Conservation (phyloP, 2,329 filamentous ascomycete species). For the Beauveria scarabaeidicola region DNA sequence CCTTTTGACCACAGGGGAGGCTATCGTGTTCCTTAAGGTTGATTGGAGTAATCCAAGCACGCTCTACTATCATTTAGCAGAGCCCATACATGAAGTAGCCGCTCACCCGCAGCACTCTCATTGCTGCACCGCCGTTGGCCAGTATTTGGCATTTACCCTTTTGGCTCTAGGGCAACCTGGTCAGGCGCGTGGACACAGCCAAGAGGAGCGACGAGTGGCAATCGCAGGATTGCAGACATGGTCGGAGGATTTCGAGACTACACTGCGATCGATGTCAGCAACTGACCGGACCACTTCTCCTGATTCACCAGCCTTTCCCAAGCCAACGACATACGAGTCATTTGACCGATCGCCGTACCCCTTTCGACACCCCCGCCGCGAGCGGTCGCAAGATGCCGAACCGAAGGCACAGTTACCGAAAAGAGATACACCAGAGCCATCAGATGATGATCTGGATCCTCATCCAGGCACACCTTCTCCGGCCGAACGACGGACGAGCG, state of each 20-base stretch:
- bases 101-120: background rate
- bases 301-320: no score
- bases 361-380: no score
- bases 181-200: constrained; percentile 9
- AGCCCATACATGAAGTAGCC: background rate
- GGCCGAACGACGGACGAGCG: no score
- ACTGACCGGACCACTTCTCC: no score
- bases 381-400: no score
- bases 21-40: constrained; percentile 34
- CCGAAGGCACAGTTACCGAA: no score
- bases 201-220: constrained; percentile 16
- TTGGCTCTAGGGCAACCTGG: constrained; percentile 1
- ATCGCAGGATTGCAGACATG: constrained; percentile 14
- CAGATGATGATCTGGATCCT: no score
- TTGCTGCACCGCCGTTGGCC: constrained; percentile 1
- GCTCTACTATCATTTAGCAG: constrained; percentile 8
- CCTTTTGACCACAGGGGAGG: constrained; percentile 33
- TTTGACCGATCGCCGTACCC: no score
- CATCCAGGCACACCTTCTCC: no score
- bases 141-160: constrained; percentile 10
- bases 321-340: no score
- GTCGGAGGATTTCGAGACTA: constrained; percentile 20
- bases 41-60: constrained; percentile 15
- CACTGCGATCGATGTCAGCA: constrained; percentile 16
- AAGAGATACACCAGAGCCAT: no score